Percentiles rank a stretch among this genome's conserved stretches.
Conservation (phyloP, 192 early-diverging fungal species). For the Physocladia obscura region DNA sequence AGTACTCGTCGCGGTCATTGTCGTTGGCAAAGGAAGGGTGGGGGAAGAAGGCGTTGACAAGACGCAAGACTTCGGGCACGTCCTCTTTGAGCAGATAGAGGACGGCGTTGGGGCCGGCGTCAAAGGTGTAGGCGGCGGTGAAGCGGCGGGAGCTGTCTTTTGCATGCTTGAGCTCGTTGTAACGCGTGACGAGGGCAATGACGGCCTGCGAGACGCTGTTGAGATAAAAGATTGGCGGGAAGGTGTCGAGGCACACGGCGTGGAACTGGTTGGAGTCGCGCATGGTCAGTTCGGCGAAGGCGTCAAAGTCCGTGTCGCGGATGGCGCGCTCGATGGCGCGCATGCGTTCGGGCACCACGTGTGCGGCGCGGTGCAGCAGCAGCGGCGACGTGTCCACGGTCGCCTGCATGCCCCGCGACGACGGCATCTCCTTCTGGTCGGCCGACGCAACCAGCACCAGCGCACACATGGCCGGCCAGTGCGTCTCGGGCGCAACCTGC, state of each 20-base stretch:
- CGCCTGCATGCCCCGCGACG: slow-evolving; percentile 95
- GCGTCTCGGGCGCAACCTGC: slow-evolving; percentile 82
- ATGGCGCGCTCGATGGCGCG: slow-evolving; percentile 86
- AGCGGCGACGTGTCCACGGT: slow-evolving; percentile 91
- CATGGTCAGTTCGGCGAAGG: slow-evolving; percentile 96
- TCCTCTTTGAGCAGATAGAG: slow-evolving; percentile 83
- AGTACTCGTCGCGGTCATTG: slow-evolving; percentile 38
- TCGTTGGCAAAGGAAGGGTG: slow-evolving; percentile 1
- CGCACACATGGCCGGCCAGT: slow-evolving; percentile 97
- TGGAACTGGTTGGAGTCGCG: slow-evolving; percentile 99
- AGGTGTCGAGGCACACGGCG: slow-evolving; percentile 97
- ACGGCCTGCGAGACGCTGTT: slow-evolving; percentile 92
- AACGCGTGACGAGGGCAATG: slow-evolving; percentile 78
- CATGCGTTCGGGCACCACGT: slow-evolving; percentile 91
- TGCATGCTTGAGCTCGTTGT: slow-evolving; percentile 63
- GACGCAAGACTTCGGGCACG: slow-evolving; percentile 79
- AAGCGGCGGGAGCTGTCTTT: slow-evolving; percentile 36
- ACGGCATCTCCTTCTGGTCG: slow-evolving; percentile 85
- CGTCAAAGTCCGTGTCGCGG: slow-evolving; percentile 74
- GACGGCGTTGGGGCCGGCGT: slow-evolving; percentile 98
- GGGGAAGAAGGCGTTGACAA: slow-evolving; percentile 88
- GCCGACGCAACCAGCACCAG: slow-evolving; percentile 93
- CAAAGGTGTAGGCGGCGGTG: slow-evolving; percentile 95
- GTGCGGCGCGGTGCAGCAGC: slow-evolving; percentile 77
- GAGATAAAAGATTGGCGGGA: slow-evolving; percentile 96